Evolutionary conservation across 2,329 filamentous ascomycete species (phyloP), one percentile per base, ranked within the genome.

Genomic region (Chrysosporium queenslandicum): DNA sequence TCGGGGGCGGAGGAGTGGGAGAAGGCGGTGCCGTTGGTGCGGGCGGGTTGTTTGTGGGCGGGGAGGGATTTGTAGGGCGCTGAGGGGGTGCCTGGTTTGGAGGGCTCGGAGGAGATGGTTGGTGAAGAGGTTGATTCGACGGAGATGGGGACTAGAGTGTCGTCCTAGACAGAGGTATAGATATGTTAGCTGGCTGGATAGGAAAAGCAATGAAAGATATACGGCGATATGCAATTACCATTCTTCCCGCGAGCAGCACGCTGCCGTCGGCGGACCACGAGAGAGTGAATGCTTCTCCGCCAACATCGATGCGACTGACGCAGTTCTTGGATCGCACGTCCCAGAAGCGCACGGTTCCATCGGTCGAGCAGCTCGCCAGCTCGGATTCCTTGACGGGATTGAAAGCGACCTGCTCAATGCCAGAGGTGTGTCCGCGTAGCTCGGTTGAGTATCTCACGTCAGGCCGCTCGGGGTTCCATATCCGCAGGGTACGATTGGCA

Each of bases 401-500:
- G 58, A 74, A 76, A 9, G 72, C 59, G 12, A 75, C 72, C 49
- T 74, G 72, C 59, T 76, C 73, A 20, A 75, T 69, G 2, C 65
- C 70, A 14, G 69, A 70, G 2, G 69, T 65, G 56, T 76, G 73
- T 5, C 73, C 73, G 53, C 71, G 69, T 43, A 76, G 60, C 50
- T 76, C 73, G 4, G 71, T 75, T 27, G 73, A 74, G 57, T 74
- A 71, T 59, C 68, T 68, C 23, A 68, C 66, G 55, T 67, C 63
- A 16, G 73, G 68, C 50, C 72, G 69, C 53, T 76, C 73, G 0
- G 73, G 73, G 57, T 98, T 94, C 91, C 92, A 98, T 58, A 98
- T 82, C n/a, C 89, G 84, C 41, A 98, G 75, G 0, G 83, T 83
- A 50, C 91, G 90, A 69, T 97, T 86, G 7, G 91, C 87, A 2